Evolutionary conservation across 2,329 filamentous ascomycete genomes (phyloP).

Genomic region (Sclerotinia spermophila): DNA sequence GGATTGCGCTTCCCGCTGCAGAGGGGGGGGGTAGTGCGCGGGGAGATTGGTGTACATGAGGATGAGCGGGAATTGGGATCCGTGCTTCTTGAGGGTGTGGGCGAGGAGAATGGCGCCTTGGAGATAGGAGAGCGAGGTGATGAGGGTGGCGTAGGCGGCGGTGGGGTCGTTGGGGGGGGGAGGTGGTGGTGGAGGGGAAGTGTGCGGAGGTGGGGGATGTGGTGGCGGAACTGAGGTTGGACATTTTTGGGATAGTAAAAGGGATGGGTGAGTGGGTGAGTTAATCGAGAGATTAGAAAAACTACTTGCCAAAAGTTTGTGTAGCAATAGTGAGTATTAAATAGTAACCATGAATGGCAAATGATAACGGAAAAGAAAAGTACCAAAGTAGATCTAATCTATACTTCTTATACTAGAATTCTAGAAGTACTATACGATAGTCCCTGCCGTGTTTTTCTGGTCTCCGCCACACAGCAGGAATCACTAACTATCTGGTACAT

Average conservation of each 20-base stretch:
- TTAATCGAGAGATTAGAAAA: background rate
- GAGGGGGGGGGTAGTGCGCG: slow-evolving; percentile 43
- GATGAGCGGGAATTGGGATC: slow-evolving; percentile 68
- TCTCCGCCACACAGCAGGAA: too few relatives aligned
- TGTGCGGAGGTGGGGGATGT: background rate
- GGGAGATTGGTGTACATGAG: slow-evolving; percentile 49
- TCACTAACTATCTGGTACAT: too few relatives aligned
- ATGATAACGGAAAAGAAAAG: background rate
- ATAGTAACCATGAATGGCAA: background rate
- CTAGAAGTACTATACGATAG: too few relatives aligned
- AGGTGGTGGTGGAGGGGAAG: background rate
- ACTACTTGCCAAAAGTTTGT: background rate
- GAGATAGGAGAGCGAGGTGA: slow-evolving; percentile 77
- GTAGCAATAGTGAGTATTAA: background rate
- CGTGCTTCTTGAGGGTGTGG: slow-evolving; percentile 62
- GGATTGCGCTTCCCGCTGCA: background rate
- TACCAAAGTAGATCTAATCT: too few relatives aligned
- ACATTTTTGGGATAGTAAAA: background rate
- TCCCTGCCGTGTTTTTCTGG: too few relatives aligned
- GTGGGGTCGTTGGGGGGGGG: background rate
- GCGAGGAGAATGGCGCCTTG: slow-evolving; percentile 75
- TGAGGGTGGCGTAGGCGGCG: slow-evolving; percentile 51
- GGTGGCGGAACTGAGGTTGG: background rate
- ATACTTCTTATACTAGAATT: too few relatives aligned
- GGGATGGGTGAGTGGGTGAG: background rate